Base-by-base conservation (phyloP, 2,329 filamentous ascomycete species). In the Arthroderma uncinatum region DNA sequence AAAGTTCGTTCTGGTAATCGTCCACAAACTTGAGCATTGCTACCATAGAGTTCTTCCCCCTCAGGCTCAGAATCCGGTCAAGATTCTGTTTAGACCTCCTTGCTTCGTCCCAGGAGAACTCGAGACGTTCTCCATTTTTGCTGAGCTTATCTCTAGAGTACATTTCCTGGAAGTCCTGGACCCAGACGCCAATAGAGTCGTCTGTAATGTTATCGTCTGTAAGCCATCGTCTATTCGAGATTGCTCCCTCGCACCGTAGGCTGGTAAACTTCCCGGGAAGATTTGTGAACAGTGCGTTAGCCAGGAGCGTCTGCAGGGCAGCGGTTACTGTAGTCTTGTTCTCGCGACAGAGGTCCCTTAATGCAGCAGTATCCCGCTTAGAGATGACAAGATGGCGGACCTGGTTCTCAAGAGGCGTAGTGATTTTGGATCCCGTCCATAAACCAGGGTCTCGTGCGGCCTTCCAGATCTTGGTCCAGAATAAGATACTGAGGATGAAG, bases 291-390 rank as follows among this genome's bases (percentile, higher is more conserved):
- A 76, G 52, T 0, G 71, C 65, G 10, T 68, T 67, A 1, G 74
- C 73, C 28, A 76, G 40, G 21, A 73, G 56, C 0, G 67, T 68
- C 58, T 76, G 68, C 21, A 77, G 57, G 1, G 69, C 65, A 7
- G 69, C 71, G 2, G 74, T 76, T 37, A 77, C 65, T 3, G 71
- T 76, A 0, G 74, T 72, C 12, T 56, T 58, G 55, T 78, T 65
- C 9, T 64, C 39, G 6, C 72, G 70, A 34, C 33, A 54, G 4
- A 16, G 16, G 4, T 23, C 52, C 7, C 33, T 25, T 8, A 54
- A 40, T 2, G 33, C 33, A 10, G 19, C 2, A 9, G 53, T 47
- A 3, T 37, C 19, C 23, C 34, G 19, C 52, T 37, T 2, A 3
- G 34, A 28, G 30, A 54, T 19, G 34, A 40, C 52, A 6, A 54